Evolutionary conservation across 305 asterid species (phyloP).

Genomic region (Solanum hybrid): DNA sequence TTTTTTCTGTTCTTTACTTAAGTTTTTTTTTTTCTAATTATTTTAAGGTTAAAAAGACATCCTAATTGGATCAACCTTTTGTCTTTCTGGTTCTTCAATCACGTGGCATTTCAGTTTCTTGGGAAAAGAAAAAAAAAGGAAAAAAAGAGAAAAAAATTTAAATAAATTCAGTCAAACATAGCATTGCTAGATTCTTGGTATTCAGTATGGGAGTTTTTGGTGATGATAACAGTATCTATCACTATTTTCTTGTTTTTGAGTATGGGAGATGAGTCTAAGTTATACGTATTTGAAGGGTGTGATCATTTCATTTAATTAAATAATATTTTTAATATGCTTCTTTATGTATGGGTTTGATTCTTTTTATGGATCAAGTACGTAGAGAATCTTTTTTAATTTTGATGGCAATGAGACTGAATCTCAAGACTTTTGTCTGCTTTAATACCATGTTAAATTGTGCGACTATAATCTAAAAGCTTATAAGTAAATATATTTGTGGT

Average conservation of each 20-base stretch:
- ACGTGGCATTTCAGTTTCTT: neutral
- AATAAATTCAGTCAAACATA: neutral
- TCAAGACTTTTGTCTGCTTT: no score
- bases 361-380: no score
- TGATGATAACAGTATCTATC: neutral
- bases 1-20: neutral
- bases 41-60: neutral
- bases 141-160: neutral
- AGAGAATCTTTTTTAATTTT: no score
- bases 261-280: neutral
- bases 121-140: neutral
- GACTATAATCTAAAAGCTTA: no score
- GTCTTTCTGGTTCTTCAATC: neutral
- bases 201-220: neutral
- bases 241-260: neutral
- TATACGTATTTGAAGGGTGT: rapidly evolving
- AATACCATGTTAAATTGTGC: neutral
- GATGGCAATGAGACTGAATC: no score
- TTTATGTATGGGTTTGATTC: rapidly evolving
- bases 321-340: rapidly evolving
- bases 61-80: neutral
- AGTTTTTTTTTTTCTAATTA: neutral
- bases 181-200: neutral
- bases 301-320: rapidly evolving
- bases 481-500: no score